Evolutionary conservation across 768 basidiomycete genomes (phyloP), one percentile per base, ranked within the genome.

Genomic region (Lyophyllum semitale): DNA sequence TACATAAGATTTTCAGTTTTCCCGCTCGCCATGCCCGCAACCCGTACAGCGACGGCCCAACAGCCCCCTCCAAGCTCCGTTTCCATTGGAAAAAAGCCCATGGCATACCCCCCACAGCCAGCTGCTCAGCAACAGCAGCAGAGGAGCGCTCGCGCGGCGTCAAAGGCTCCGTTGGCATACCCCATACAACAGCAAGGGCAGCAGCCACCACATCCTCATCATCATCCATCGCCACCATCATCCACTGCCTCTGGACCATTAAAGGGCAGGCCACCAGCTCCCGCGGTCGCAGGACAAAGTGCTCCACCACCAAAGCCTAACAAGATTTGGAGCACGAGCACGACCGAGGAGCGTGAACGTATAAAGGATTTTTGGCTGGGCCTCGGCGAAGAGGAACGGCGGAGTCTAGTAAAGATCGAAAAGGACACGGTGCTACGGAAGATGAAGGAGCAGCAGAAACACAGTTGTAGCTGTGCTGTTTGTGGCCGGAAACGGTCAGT

Each of bases 401-500:
- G 92, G 59, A 89, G 85, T 73, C 83, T 99, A 57, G 94, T 99
- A 76, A 91, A 92, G 80, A 85, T 98, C 66, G 97, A 99, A 81
- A 98, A 98, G 76, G 95, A 98, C 70, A 93, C 94, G 23, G 96
- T 98, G 27, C 76, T 98, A 55, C 85, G 84, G 74, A 98, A 98
- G 84, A 99, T 99, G 95, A 98, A 98, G 79, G 97, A 99, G 73
- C 93, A 98, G 78, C 95, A 98, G 83, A 90, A 92, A 68, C 94
- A 98, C 69, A 89, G 87, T 57, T 99, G 97, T 69, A 87, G 87
- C 58, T 96, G 96, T 77, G 94, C 95, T 35, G 92, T 98, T 30
- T 96, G 96, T 77, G 94, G 95, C 52, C 79, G 96, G 70, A 99
- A 99, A 82, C 89, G 96, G 92, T 91, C 66, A 59, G 90, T 84